A percentile compares a stretch with the other conserved stretches of the same genome.
Evolutionary conservation across 2,329 filamentous ascomycete species (phyloP).

Genomic region (Chalaropsis thielavioides): DNA sequence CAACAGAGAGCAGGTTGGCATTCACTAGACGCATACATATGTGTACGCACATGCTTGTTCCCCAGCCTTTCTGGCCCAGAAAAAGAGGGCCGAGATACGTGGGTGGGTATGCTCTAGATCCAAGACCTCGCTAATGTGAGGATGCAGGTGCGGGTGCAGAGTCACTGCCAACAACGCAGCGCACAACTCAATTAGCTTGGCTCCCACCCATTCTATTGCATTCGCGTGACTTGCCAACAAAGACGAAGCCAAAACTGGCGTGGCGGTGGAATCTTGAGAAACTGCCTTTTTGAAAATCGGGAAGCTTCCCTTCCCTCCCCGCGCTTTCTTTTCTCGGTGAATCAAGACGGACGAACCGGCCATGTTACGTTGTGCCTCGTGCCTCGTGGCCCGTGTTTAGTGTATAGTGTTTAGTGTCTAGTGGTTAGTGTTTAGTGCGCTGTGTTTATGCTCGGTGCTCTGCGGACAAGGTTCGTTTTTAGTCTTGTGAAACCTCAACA

Average conservation of each 20-base stretch:
- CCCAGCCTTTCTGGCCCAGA: neutral
- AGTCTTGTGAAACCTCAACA: neutral
- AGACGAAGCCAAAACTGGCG: neutral
- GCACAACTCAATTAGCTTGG: neutral
- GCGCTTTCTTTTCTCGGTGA: neutral
- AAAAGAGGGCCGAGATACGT: neutral
- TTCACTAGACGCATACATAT: neutral
- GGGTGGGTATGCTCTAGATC: neutral
- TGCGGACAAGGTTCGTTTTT: neutral
- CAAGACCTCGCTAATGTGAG: neutral
- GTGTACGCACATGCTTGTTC: neutral
- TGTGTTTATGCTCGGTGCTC: too few relatives aligned
- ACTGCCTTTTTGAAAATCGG: neutral
- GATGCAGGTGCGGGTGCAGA: neutral
- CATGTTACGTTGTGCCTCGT: neutral
- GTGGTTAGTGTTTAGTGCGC: too few relatives aligned
- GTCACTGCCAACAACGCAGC: neutral
- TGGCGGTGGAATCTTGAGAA: neutral
- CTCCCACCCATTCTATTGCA: neutral
- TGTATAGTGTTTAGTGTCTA: too few relatives aligned
- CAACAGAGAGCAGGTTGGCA: neutral
- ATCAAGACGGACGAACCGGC: neutral
- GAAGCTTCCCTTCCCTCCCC: neutral
- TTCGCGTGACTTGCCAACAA: neutral
- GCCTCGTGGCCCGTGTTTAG: too few relatives aligned